These are phyloP conservation scores for Aspergillus cavernicola DNA, from an alignment of 495 filamentous ascomycete species.

Conservation along the genomic window DNA sequence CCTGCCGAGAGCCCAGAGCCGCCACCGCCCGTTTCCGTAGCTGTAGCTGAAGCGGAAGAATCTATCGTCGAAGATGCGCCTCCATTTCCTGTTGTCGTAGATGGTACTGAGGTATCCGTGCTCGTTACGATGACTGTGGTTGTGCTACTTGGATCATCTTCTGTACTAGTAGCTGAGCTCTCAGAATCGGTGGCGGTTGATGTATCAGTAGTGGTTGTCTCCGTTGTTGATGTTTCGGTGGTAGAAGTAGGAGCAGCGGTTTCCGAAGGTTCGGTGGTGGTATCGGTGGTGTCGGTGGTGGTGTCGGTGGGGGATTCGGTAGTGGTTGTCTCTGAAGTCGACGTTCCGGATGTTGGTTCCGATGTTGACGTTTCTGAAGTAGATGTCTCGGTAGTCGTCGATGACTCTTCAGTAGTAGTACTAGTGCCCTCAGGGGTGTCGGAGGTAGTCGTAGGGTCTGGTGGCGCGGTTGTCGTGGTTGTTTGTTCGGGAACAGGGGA, in stretches of 20 bases:
- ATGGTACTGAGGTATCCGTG: slow-evolving; percentile 24
- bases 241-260: slow-evolving; percentile 19
- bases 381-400: slow-evolving; percentile 10
- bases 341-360: slow-evolving; percentile 6
- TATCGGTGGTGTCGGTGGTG: neutral
- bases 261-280: slow-evolving; percentile 23
- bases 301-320: neutral
- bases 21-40: slow-evolving; percentile 20
- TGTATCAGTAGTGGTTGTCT: no score
- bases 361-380: slow-evolving; percentile 13
- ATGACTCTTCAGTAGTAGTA: slow-evolving; percentile 4
- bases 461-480: no score
- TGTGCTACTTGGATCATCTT: neutral
- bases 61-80: slow-evolving; percentile 27
- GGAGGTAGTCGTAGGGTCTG: slow-evolving; percentile 6
- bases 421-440: slow-evolving; percentile 14
- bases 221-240: slow-evolving; percentile 18
- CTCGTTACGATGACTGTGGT: slow-evolving; percentile 25
- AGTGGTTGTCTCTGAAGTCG: slow-evolving; percentile 9
- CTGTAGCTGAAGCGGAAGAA: slow-evolving; percentile 22
- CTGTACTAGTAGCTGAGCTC: slow-evolving; percentile 11
- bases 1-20: slow-evolving; percentile 50
- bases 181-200: slow-evolving; percentile 15
- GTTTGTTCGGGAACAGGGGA: neutral
- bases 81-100: slow-evolving; percentile 12